phyloP scores from a whole-genome alignment of 306 rosid genomes.

The Aeschynomene evenia region DNA sequence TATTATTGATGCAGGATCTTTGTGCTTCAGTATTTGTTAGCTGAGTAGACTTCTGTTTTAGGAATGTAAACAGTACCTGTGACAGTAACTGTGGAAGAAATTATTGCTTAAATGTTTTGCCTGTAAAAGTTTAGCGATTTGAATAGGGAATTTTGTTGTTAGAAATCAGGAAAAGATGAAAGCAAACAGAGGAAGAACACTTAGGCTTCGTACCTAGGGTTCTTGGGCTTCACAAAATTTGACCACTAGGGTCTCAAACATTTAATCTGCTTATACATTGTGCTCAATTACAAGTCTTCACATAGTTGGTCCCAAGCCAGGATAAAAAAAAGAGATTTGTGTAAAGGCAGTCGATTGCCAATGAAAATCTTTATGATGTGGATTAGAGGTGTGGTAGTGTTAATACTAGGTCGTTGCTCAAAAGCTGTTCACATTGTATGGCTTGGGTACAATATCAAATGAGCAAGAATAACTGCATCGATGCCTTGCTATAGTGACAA shows the following conservation, averaged over 20 bases:
- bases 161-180: conserved; percentile 6
- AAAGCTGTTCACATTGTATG: neutral
- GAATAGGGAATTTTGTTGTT: neutral
- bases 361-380: too few species aligned
- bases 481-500: neutral
- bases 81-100: neutral
- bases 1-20: conserved; percentile 11
- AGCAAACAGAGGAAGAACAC: neutral
- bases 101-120: neutral
- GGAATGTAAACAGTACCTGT: conserved; percentile 13
- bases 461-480: neutral
- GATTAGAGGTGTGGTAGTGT: neutral
- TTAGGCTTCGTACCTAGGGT: conserved; percentile 19
- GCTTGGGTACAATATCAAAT: neutral
- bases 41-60: conserved; percentile 13
- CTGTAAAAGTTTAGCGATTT: neutral
- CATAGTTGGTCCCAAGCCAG: too few species aligned
- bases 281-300: too few species aligned
- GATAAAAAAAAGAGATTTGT: too few species aligned
- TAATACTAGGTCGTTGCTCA: neutral
- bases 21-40: neutral
- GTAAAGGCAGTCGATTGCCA: too few species aligned
- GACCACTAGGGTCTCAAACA: neutral
- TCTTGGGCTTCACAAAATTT: conserved; percentile 3
- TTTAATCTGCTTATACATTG: neutral